These are phyloP conservation scores for Coemansia guatemalensis DNA, from an alignment of 192 early-diverging fungal species.

Conservation along the genomic window DNA sequence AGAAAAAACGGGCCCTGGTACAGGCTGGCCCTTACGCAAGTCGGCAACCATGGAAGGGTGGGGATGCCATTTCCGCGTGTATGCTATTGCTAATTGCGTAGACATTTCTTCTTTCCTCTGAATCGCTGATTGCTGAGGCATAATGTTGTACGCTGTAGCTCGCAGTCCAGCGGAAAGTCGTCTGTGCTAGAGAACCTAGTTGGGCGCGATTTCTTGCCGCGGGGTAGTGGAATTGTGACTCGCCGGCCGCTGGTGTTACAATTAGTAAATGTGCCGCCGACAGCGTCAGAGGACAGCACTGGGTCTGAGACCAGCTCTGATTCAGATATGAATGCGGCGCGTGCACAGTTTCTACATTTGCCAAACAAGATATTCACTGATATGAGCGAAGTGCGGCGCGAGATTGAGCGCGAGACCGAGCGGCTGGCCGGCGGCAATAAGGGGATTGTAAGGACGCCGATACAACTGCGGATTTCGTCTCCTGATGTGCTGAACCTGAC, in stretches of 20 bases:
- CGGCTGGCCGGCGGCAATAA: conserved; percentile 78
- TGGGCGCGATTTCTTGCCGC: conserved; percentile 95
- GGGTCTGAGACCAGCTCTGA: conserved; percentile 9
- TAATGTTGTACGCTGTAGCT: conserved; percentile 43
- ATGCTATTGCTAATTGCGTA: background rate
- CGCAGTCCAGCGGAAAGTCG: conserved; percentile 90
- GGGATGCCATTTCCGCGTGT: background rate
- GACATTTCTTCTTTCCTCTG: background rate
- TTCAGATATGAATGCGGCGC: conserved; percentile 20
- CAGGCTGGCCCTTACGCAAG: background rate
- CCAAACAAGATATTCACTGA: conserved; percentile 74
- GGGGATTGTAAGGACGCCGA: conserved; percentile 73
- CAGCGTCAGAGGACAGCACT: background rate
- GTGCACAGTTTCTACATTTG: conserved; percentile 74
- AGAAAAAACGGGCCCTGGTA: background rate
- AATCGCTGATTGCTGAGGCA: background rate
- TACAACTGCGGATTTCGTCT: conserved; percentile 75
- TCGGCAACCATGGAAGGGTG: background rate
- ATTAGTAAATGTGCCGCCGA: conserved; percentile 61
- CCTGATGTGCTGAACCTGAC: conserved; percentile 76
- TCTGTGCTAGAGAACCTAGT: conserved; percentile 99
- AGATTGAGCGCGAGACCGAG: conserved; percentile 79
- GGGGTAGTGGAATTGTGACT: conserved; percentile 86
- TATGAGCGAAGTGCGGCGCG: conserved; percentile 72
- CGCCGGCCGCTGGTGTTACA: conserved; percentile 80